These are phyloP conservation scores for Piromyces finnis DNA, from an alignment of 192 early-diverging fungal genomes.

Conservation along the genomic window DNA sequence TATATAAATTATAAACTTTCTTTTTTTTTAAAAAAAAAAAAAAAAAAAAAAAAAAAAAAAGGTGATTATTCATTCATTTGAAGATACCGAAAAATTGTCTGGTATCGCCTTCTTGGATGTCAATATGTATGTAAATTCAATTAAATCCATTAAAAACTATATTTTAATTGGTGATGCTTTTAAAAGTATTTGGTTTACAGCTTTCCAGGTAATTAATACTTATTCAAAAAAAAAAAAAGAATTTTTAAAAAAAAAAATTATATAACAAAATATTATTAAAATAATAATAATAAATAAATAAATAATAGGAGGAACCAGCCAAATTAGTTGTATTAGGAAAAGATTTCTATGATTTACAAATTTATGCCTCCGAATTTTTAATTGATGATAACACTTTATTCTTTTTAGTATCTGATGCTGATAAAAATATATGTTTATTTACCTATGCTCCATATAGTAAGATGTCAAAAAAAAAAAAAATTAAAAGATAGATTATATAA, in stretches of 20 bases:
- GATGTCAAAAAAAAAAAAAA: conserved; percentile 3
- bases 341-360: conserved; percentile 64
- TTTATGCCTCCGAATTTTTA: conserved; percentile 54
- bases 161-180: conserved; percentile 71
- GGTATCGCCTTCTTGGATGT: conserved; percentile 92
- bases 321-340: conserved; percentile 74
- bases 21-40: no score
- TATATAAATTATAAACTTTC: neutral
- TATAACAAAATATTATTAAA: no score
- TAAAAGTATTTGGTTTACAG: conserved; percentile 76
- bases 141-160: conserved; percentile 70
- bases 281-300: no score
- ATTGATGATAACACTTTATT: conserved; percentile 52
- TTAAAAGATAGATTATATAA: no score
- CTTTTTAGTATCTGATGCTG: conserved; percentile 67
- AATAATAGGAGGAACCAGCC: conserved; percentile 78
- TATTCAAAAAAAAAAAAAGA: no score
- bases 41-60: no score
- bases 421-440: conserved; percentile 64
- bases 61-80: conserved; percentile 71
- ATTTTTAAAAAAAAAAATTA: no score
- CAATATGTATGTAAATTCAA: conserved; percentile 68
- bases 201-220: conserved; percentile 76
- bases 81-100: conserved; percentile 49
- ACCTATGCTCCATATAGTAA: conserved; percentile 75